phyloP scores from a whole-genome alignment of 768 basidiomycete genomes.

The Astraeus odoratus region DNA sequence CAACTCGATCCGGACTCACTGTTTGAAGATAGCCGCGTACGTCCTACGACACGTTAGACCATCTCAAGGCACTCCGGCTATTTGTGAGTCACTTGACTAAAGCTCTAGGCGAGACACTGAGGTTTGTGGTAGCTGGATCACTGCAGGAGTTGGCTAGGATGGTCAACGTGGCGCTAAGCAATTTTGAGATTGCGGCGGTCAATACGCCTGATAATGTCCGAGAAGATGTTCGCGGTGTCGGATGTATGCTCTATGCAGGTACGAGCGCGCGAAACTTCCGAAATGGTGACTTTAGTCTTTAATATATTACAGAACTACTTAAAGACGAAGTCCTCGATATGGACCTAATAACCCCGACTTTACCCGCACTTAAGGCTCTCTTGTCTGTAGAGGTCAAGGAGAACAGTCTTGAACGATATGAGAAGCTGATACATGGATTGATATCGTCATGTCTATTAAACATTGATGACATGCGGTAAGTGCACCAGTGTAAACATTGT shows the following conservation, averaged over 20 bases:
- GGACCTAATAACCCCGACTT: conserved; percentile 73
- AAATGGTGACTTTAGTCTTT: neutral
- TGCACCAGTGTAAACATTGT: conserved; percentile 3
- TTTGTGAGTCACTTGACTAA: conserved; percentile 33
- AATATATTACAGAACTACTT: conserved; percentile 51
- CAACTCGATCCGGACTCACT: conserved; percentile 47
- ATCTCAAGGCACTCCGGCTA: conserved; percentile 40
- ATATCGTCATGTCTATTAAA: conserved; percentile 82
- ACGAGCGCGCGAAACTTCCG: conserved; percentile 1
- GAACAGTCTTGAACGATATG: conserved; percentile 46
- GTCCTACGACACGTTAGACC: conserved; percentile 69
- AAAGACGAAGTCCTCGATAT: conserved; percentile 79
- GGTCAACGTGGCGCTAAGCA: conserved; percentile 55
- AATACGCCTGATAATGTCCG: conserved; percentile 47
- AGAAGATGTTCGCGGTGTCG: conserved; percentile 76
- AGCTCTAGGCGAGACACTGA: conserved; percentile 8
- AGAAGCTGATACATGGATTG: conserved; percentile 64
- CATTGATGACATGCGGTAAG: conserved; percentile 88
- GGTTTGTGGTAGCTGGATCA: conserved; percentile 40
- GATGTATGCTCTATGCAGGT: conserved; percentile 77
- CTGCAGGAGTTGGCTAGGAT: conserved; percentile 52
- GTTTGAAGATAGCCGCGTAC: conserved; percentile 77
- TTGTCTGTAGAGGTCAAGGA: conserved; percentile 43
- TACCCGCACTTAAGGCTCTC: conserved; percentile 73
- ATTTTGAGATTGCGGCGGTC: conserved; percentile 53